phyloP scores from a whole-genome alignment of 495 filamentous ascomycete species.

The Trichocladium uniseriatum region DNA sequence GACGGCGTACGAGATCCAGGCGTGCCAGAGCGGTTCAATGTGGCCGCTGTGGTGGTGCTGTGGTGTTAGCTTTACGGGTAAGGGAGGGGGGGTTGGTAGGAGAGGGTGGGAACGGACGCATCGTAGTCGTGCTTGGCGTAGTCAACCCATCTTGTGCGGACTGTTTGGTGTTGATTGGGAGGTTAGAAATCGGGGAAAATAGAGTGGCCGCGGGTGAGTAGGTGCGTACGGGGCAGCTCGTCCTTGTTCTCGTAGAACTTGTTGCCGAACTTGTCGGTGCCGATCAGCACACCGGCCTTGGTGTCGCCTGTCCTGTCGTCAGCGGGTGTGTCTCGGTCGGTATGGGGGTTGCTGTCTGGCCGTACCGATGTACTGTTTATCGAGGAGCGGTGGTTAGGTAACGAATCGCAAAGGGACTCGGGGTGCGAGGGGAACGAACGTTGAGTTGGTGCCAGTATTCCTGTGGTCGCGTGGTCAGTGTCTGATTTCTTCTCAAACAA shows the following conservation, averaged over 20 bases:
- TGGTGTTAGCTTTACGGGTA: too few relatives aligned
- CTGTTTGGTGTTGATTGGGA: too few relatives aligned
- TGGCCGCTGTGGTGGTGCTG: constrained; percentile 46
- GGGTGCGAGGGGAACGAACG: constrained; percentile 46
- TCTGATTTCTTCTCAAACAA: neutral
- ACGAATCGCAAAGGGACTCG: constrained; percentile 4
- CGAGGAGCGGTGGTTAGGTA: constrained; percentile 18
- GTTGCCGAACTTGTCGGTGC: constrained; percentile 84
- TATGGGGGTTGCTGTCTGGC: too few relatives aligned
- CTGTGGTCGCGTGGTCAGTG: constrained; percentile 37
- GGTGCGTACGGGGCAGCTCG: constrained; percentile 74
- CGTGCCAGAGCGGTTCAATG: constrained; percentile 96
- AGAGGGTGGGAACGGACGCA: constrained; percentile 42
- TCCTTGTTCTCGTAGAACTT: constrained; percentile 95
- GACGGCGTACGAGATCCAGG: constrained; percentile 90
- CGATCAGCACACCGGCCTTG: constrained; percentile 84
- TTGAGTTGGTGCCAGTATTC: constrained; percentile 88
- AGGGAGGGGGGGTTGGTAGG: neutral
- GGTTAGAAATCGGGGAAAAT: too few relatives aligned
- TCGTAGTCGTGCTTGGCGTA: constrained; percentile 84
- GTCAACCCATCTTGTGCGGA: constrained; percentile 96
- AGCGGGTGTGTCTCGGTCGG: constrained; percentile 12
- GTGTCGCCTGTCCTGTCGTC: constrained; percentile 67
- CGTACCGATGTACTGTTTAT: constrained; percentile 58
- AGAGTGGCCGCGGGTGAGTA: too few relatives aligned